Evolutionary conservation across 257 asterid species (phyloP).

Genomic region (Solanum chaucha): DNA sequence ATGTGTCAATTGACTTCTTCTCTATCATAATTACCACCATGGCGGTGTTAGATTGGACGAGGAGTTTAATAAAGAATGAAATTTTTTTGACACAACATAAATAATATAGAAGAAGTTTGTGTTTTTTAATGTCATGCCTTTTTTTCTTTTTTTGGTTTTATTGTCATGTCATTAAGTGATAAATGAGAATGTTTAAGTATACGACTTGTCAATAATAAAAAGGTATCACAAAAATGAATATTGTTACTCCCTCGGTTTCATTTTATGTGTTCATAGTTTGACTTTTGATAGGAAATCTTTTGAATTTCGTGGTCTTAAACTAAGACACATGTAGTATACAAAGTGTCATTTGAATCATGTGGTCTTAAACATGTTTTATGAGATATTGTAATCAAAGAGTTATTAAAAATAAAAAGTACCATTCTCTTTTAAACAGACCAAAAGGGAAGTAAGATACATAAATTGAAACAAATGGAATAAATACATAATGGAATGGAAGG

Average conservation of each 20-base stretch:
- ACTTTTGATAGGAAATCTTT: neutral
- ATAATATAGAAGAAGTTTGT: neutral
- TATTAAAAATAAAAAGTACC: neutral
- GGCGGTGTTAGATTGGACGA: neutral
- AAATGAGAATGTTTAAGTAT: neutral
- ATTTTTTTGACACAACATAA: neutral
- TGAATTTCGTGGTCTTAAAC: neutral
- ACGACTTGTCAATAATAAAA: neutral
- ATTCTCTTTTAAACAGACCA: neutral
- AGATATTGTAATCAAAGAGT: neutral
- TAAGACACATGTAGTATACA: neutral
- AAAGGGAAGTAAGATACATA: neutral
- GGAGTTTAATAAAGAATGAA: neutral
- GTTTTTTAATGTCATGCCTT: neutral
- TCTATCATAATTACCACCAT: neutral
- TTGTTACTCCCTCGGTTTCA: neutral
- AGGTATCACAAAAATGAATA: neutral
- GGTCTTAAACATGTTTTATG: neutral
- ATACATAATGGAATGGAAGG: neutral
- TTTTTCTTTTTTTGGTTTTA: too few species aligned
- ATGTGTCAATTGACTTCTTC: neutral
- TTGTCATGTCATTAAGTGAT: neutral
- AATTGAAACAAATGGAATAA: neutral
- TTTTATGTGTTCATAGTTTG: neutral
- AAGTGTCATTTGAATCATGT: neutral